Evolutionary conservation across 768 basidiomycete genomes (phyloP), one percentile per base, ranked within the genome.

Genomic region (Favolaschia claudopus): DNA sequence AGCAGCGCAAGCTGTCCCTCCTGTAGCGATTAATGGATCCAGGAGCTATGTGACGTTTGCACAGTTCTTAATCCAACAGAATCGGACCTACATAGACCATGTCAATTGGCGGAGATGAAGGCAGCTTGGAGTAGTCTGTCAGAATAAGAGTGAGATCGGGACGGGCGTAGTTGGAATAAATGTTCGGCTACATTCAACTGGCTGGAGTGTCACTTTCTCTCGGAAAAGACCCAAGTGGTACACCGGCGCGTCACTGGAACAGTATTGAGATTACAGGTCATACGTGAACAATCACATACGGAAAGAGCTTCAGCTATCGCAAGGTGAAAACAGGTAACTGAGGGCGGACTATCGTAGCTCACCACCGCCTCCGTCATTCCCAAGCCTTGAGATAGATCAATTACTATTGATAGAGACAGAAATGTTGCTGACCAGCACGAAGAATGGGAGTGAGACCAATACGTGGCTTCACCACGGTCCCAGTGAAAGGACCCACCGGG

Each of bases 21-120:
- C 96, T 3, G 96, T 98, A 0, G 96, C 96, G 67, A 98, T 89
- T 29, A 98, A 76, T 17, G 96, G 96, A 66, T 99, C 96, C 28
- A 98, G 80, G 22, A 99, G 78, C 63, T 64, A 37, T 32, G 27
- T 12, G 37, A 19, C n/a, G n/a, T n/a, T n/a, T n/a, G n/a, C n/a
- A n/a, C n/a, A n/a, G n/a, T n/a, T n/a, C n/a, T n/a, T n/a, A n/a
- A n/a, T n/a, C n/a, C n/a, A 7, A 32, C n/a, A 7, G 27, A 44
- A 31, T 20, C 14, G 52, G 2, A 36, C 60, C 32, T 40, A 60
- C 63, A 76, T 88, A 93, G n/a, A 95, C 88, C 36, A 84, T 74
- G 68, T 98, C 96, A 14, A 96, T 85, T 0, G 89, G 86, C 4
- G 89, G 86, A 9, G 78, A 76, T 33, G 86, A 76, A 13, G 95